A percentile compares a stretch with the other conserved stretches of the same genome.
phyloP scores from a whole-genome alignment of 169 alveolate genomes.

The Amoebophrya sp. region DNA sequence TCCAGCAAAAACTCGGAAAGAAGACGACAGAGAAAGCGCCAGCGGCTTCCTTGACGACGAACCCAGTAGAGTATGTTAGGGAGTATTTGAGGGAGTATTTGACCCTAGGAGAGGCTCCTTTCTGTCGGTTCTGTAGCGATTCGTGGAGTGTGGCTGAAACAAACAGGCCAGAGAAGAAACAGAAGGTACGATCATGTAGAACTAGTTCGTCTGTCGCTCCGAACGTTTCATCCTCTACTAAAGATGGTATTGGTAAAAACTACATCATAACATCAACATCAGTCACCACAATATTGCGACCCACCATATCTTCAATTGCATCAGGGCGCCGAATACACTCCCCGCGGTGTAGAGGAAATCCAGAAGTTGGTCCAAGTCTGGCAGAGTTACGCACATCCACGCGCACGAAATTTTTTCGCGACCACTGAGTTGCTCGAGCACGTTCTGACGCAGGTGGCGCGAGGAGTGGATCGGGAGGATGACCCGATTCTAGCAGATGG shows the following conservation, averaged over 20 bases:
- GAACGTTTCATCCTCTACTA: no score
- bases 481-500: slow-evolving; percentile 48
- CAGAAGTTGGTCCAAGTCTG: neutral
- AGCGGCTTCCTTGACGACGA: no score
- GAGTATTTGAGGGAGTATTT: no score
- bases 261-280: no score
- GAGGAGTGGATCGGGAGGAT: slow-evolving; percentile 34
- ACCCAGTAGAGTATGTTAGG: no score
- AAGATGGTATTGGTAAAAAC: no score
- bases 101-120: neutral
- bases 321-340: no score
- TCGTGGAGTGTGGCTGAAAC: neutral
- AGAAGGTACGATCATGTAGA: neutral
- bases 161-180: neutral
- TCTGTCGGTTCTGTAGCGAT: neutral
- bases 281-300: no score
- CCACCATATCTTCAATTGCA: no score
- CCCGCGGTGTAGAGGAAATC: neutral
- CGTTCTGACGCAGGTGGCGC: neutral
- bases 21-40: no score
- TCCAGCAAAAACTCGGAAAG: no score
- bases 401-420: slow-evolving; percentile 49
- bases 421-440: slow-evolving; percentile 24
- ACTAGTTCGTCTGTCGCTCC: no score
- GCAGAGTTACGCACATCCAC: slow-evolving; percentile 48